phyloP scores from a whole-genome alignment of 176 grass and related monocot genomes.

The Oryza meridionalis region DNA sequence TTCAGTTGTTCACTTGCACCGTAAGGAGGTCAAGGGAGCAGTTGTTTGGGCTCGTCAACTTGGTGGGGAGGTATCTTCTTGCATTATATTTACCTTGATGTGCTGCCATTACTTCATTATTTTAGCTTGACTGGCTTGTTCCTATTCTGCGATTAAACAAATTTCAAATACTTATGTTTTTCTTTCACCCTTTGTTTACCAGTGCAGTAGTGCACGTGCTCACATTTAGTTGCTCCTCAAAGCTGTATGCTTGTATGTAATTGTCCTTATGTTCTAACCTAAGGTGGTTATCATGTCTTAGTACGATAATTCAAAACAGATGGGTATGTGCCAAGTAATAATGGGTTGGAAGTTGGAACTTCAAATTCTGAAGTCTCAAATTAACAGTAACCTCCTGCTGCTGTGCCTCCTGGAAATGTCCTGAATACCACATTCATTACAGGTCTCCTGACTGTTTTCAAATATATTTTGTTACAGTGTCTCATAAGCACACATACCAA shows the following conservation, averaged over 20 bases:
- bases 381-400: not conserved
- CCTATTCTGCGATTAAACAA: constrained; percentile 24
- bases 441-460: constrained; percentile 24
- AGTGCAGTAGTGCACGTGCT: not conserved
- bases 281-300: not conserved
- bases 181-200: not conserved
- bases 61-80: constrained; percentile 79
- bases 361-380: not conserved
- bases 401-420: not conserved
- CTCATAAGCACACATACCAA: not conserved
- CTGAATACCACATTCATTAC: constrained; percentile 1
- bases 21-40: constrained; percentile 72
- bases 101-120: not conserved
- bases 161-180: not conserved
- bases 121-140: constrained; percentile 17
- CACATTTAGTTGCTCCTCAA: constrained; percentile 13
- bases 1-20: constrained; percentile 72
- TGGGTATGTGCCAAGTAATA: not conserved
- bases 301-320: constrained; percentile 9
- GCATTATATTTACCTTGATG: constrained; percentile 18
- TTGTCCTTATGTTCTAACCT: not conserved
- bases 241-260: not conserved
- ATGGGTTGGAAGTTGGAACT: constrained; percentile 15
- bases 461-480: constrained; percentile 11
- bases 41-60: constrained; percentile 93